Conservation (phyloP, 257 asterid genomes). For the Capsicum pubescens region DNA sequence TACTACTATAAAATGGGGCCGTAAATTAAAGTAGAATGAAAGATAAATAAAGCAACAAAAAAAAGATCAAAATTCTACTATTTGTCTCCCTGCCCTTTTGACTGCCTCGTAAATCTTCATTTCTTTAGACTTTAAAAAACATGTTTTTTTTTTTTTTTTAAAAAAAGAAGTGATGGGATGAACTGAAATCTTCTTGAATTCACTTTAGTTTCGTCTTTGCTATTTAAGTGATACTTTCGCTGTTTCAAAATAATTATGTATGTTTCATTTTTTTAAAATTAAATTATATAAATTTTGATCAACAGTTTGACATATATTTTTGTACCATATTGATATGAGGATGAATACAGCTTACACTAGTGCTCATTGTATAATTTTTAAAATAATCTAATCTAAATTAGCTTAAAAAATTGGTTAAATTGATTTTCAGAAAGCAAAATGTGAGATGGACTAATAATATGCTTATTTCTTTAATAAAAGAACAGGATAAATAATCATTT, state of each 20-base stretch:
- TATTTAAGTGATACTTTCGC: not conserved
- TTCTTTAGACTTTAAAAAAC: constrained; percentile 33
- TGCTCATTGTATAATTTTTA: not conserved
- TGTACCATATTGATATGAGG: no score
- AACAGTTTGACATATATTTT: not conserved
- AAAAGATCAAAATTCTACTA: constrained; percentile 32
- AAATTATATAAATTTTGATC: not conserved
- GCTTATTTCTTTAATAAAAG: not conserved
- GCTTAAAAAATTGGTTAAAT: not conserved
- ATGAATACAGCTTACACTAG: not conserved
- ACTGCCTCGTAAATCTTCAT: constrained; percentile 50
- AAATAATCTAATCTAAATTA: no score
- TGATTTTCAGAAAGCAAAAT: not conserved
- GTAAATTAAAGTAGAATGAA: constrained; percentile 41
- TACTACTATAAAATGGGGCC: constrained; percentile 45
- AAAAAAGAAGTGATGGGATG: not conserved
- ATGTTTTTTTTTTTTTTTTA: not conserved
- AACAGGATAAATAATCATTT: not conserved
- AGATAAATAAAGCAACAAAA: constrained; percentile 32
- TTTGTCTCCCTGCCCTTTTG: constrained; percentile 45
- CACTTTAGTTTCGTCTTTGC: not conserved
- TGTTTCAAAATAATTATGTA: not conserved
- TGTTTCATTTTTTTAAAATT: rapidly evolving
- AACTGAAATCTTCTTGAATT: constrained; percentile 23
- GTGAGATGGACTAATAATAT: not conserved